Evolutionary conservation across 257 asterid genomes (phyloP), one percentile per base, ranked within the genome.

Genomic region (Salvia miltiorrhiza): DNA sequence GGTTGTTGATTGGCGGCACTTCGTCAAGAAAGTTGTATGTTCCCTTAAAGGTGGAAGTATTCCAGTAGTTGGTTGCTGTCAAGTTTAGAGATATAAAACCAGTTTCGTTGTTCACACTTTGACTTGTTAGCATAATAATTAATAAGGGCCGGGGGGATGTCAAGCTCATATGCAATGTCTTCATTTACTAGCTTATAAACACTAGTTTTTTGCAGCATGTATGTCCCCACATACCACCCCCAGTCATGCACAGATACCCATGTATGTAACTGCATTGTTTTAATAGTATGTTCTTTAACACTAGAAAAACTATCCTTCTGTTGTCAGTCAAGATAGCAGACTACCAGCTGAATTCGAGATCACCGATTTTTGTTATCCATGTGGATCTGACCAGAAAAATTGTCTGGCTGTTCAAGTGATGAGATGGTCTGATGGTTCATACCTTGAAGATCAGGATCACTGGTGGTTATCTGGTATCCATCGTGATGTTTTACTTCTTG

Each of bases 381-480:
- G 84, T 78, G 99, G 94, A 72, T 87, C 95, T 41, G 88, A 83
- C 39, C 43, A 83, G 86, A 79, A 63, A 67, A 91, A 94, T 71
- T 82, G 83, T 75, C 84, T 94, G 65, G 96, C 99, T 69, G 99
- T 91, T 72, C 97, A 90, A 82, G 99, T 94, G 62, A 82, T 94
- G 87, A 80, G 96, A 75, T 94, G 99, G 99, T 82, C 88, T 75
- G 99, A 94, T 78, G 99, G 99, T 66, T 87, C 97, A 35, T 89
- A 94, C 83, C 99, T 94, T 60, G 99, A 94, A 87, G 99, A 94
- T 84, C 99, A 94, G 83, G 99, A 94, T 70, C 99, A 91, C 79
- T 94, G 99, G 99, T 82, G 96, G 96, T 78, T 94, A 65, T 94
- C 99, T 40, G 99, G 99, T 71, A 94, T 94, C 69, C 99, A 94